Conservation (phyloP, 1,284 basidiomycete genomes). For the Calocybe gambosa region DNA sequence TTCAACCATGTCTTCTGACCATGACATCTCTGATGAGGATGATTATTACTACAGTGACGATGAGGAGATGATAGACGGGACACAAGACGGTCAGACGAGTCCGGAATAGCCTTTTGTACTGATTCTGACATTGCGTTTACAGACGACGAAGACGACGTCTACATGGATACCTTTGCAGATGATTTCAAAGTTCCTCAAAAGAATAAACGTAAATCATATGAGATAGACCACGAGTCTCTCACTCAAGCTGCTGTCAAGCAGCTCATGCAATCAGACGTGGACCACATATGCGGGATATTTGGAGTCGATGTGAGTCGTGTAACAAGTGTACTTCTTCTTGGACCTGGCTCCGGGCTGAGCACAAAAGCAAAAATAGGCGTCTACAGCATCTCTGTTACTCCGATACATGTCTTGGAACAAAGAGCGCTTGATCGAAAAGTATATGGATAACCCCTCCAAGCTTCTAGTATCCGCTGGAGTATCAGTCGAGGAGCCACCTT, state of each 20-base stretch:
- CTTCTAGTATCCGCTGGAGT: conserved; percentile 70
- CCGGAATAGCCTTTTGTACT: conserved; percentile 13
- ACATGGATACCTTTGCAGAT: conserved; percentile 54
- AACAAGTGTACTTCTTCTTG: neutral
- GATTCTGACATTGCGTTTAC: conserved; percentile 29
- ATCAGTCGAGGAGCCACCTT: conserved; percentile 31
- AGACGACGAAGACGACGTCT: conserved; percentile 56
- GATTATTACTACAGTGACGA: conserved; percentile 62
- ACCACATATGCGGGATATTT: conserved; percentile 81
- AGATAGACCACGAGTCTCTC: conserved; percentile 76
- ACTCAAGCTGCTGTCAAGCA: conserved; percentile 67
- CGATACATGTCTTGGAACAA: conserved; percentile 93
- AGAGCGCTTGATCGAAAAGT: conserved; percentile 91
- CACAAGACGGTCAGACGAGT: conserved; percentile 44
- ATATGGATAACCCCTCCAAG: conserved; percentile 81
- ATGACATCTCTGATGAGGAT: conserved; percentile 68
- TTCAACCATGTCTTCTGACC: conserved; percentile 60
- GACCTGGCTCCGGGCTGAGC: conserved; percentile 8
- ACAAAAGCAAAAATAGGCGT: conserved; percentile 22
- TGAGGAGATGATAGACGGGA: conserved; percentile 60
- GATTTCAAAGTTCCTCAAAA: conserved; percentile 55
- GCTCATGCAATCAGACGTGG: conserved; percentile 72
- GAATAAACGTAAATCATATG: conserved; percentile 62
- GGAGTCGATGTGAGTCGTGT: conserved; percentile 71
- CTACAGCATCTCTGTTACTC: conserved; percentile 73